These are phyloP conservation scores for Cunninghamia lanceolata DNA, from an alignment of 75 land plant species.

Conservation along the genomic window DNA sequence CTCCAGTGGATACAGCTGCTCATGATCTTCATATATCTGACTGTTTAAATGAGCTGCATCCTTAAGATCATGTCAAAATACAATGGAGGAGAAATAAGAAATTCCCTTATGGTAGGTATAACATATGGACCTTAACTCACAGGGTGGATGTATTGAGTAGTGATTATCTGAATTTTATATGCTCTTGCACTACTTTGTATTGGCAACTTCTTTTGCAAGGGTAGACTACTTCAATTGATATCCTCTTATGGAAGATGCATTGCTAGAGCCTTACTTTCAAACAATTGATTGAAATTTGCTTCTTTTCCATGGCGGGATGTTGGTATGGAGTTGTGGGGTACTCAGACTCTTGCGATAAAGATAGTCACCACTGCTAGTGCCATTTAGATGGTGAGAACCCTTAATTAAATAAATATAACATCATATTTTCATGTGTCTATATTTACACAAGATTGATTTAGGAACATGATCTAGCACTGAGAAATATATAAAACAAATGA, in stretches of 20 bases:
- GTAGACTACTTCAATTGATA: background rate
- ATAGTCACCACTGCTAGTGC: conserved; percentile 56
- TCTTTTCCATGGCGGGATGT: conserved; percentile 64
- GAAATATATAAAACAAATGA: too few relatives aligned
- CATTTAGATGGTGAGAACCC: conserved; percentile 52
- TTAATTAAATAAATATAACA: background rate
- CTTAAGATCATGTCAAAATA: conserved; percentile 90
- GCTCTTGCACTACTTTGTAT: background rate
- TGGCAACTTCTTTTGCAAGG: background rate
- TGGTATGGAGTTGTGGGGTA: conserved; percentile 97
- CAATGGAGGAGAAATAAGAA: conserved; percentile 97
- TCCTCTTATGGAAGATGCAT: background rate
- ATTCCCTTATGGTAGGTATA: conserved; percentile 82
- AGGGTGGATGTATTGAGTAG: background rate
- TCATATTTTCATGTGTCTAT: background rate
- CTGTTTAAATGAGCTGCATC: conserved; percentile 66
- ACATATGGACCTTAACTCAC: background rate
- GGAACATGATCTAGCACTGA: too few relatives aligned
- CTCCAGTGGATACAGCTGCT: conserved; percentile 74
- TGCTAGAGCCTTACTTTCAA: background rate
- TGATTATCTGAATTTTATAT: background rate
- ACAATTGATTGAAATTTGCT: background rate
- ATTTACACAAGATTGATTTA: too few relatives aligned
- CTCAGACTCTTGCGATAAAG: conserved; percentile 71
- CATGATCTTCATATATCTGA: conserved; percentile 82